phyloP scores from a whole-genome alignment of 1,139 yeast genomes.

The Suhomyces anneliseae region DNA sequence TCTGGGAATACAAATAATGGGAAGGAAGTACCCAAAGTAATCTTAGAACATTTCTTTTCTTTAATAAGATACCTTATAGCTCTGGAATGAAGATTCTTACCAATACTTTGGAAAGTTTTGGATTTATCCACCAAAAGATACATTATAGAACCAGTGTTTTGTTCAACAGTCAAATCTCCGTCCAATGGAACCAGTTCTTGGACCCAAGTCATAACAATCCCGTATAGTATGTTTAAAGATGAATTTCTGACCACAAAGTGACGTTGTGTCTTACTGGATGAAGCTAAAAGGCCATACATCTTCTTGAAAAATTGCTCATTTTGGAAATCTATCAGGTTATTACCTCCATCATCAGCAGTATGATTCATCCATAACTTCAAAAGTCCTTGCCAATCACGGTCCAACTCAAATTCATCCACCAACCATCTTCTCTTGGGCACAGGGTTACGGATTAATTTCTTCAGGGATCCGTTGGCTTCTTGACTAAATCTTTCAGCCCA shows the following conservation, averaged over 20 bases:
- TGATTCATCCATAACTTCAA: constrained; percentile 42
- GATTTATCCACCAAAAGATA: constrained; percentile 57
- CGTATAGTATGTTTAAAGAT: constrained; percentile 56
- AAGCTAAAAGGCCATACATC: constrained; percentile 31
- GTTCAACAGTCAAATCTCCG: constrained; percentile 16
- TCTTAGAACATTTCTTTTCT: constrained; percentile 42
- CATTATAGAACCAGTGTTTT: constrained; percentile 45
- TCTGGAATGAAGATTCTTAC: constrained; percentile 55
- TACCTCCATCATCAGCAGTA: constrained; percentile 17
- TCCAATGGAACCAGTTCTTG: constrained; percentile 26
- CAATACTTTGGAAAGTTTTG: constrained; percentile 58
- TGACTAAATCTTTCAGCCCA: background rate
- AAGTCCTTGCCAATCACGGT: constrained; percentile 54
- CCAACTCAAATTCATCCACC: constrained; percentile 56
- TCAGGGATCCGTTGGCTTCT: background rate
- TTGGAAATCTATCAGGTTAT: constrained; percentile 23
- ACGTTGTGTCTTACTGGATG: constrained; percentile 32
- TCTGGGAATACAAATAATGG: constrained; percentile 52
- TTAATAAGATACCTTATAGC: constrained; percentile 53
- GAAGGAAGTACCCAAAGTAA: constrained; percentile 52
- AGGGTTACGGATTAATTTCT: constrained; percentile 14
- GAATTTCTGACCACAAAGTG: constrained; percentile 65
- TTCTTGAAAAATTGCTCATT: constrained; percentile 32
- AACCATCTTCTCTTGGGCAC: constrained; percentile 53
- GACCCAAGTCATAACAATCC: constrained; percentile 60